phyloP scores from a whole-genome alignment of 2,329 filamentous ascomycete species.

The Cryphonectria carpinicola region DNA sequence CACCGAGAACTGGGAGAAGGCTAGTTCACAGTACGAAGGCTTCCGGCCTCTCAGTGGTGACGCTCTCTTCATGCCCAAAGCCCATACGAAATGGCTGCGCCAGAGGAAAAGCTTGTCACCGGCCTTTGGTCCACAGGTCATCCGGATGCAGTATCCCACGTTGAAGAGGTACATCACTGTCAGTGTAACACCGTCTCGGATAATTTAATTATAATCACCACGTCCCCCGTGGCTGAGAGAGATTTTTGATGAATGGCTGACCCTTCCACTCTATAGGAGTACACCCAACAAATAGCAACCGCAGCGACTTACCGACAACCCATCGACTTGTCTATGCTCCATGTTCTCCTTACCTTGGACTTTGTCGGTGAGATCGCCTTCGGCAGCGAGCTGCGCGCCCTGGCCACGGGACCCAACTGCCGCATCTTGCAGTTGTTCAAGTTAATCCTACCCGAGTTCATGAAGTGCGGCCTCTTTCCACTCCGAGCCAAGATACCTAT shows the following conservation, averaged over 20 bases:
- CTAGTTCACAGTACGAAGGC: conserved; percentile 9
- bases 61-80: conserved; percentile 14
- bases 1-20: conserved; percentile 5
- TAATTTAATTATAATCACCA: neutral
- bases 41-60: conserved; percentile 6
- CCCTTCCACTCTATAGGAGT: neutral
- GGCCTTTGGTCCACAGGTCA: conserved; percentile 12
- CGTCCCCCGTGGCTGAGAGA: neutral
- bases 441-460: conserved; percentile 6
- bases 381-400: neutral
- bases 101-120: conserved; percentile 12
- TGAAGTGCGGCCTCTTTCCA: conserved; percentile 12
- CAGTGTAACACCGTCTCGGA: neutral
- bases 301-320: neutral
- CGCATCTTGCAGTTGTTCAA: conserved; percentile 13
- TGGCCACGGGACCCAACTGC: conserved; percentile 1
- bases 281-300: neutral
- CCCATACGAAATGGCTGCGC: conserved; percentile 10
- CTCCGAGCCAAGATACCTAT: conserved; percentile 13
- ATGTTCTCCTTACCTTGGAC: conserved; percentile 10
- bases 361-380: conserved; percentile 10
- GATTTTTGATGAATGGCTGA: neutral
- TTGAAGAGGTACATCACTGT: conserved; percentile 8
- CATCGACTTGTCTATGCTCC: conserved; percentile 12
- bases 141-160: conserved; percentile 11